A percentile compares a stretch with the other conserved stretches of the same genome.
These are phyloP conservation scores for Candida tropicalis DNA, from an alignment of 1,139 yeast genomes.

Conservation along the genomic window DNA sequence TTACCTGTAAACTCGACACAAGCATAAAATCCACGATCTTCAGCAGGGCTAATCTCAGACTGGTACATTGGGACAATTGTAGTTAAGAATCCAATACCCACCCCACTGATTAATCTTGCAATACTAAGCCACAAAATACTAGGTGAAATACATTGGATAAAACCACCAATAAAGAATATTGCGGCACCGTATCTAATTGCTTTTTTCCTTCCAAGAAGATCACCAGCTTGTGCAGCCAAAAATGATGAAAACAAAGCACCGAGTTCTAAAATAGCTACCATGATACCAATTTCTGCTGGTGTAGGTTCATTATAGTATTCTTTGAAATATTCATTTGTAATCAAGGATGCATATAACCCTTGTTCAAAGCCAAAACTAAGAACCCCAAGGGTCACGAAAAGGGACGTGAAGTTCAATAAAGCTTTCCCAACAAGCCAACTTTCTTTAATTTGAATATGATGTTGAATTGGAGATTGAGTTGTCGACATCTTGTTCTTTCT, in stretches of 20 bases:
- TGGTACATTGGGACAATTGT: conserved; percentile 96
- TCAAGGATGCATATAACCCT: conserved; percentile 60
- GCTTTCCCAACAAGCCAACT: conserved; percentile 54
- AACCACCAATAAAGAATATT: conserved; percentile 81
- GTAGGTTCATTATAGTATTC: conserved; percentile 68
- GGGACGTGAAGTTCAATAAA: conserved; percentile 55
- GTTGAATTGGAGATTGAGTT: conserved; percentile 19
- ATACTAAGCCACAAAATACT: conserved; percentile 52
- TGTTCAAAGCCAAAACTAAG: conserved; percentile 66
- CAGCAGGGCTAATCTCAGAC: conserved; percentile 88
- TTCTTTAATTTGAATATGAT: conserved; percentile 40
- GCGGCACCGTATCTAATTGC: conserved; percentile 83
- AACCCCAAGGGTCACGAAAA: conserved; percentile 62
- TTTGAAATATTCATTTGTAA: conserved; percentile 73
- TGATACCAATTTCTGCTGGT: conserved; percentile 52
- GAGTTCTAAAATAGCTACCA: conserved; percentile 57
- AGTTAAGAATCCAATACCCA: conserved; percentile 89
- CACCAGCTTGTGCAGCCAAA: conserved; percentile 76
- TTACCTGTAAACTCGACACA: conserved; percentile 94
- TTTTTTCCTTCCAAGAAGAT: conserved; percentile 74
- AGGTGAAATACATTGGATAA: conserved; percentile 61
- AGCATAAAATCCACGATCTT: conserved; percentile 84
- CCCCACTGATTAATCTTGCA: conserved; percentile 81
- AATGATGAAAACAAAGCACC: conserved; percentile 85
- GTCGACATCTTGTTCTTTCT: conserved; percentile 1